Evolutionary conservation across 257 asterid genomes (phyloP), one percentile per base, ranked within the genome.

Genomic region (Fraxinus excelsior): DNA sequence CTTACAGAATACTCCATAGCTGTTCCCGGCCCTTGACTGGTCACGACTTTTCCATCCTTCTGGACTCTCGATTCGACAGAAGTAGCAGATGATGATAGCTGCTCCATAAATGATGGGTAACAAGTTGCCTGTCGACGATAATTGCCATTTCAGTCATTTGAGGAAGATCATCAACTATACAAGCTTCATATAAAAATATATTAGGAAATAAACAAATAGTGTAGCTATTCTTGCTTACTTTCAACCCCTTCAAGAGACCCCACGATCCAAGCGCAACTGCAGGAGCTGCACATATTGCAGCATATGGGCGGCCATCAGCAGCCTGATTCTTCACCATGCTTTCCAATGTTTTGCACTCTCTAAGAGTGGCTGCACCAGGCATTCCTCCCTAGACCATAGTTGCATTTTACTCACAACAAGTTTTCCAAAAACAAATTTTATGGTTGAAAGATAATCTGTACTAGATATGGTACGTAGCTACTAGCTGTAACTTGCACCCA

Each of bases 11-110:
- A 95, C 91, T 95, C 99, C 85, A 95, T 87, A 42, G 92, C 76
- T 13, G 99, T 95, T 72, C 98, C 99, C 32, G 98, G 98, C 71
- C 98, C 99, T 80, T 94, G 94, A 85, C 98, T 95, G 6, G 99
- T 95, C 82, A 95, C 92, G 77, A 91, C 92, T 70, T 88, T 91
- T 3, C 91, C 96, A 86, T 95, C 98, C 84, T 85, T 78, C 81
- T 90, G 97, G 69, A 95, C 97, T 81, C 97, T 87, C 62, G 96
- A 92, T 81, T 91, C 99, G 70, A 87, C 92, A 70, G 93, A 87
- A 81, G 82, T 81, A 67, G 92, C 92, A 75, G 91, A 64, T 64
- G 96, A 84, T 13, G 93, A 83, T 71, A 95, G 80, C 74, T 87
- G 91, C 32, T 90, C 97, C 99, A 91, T 90, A 84, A 86, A 95